phyloP scores from a whole-genome alignment of 352 stramenopile genomes.

The Globisporangium perplexum region DNA sequence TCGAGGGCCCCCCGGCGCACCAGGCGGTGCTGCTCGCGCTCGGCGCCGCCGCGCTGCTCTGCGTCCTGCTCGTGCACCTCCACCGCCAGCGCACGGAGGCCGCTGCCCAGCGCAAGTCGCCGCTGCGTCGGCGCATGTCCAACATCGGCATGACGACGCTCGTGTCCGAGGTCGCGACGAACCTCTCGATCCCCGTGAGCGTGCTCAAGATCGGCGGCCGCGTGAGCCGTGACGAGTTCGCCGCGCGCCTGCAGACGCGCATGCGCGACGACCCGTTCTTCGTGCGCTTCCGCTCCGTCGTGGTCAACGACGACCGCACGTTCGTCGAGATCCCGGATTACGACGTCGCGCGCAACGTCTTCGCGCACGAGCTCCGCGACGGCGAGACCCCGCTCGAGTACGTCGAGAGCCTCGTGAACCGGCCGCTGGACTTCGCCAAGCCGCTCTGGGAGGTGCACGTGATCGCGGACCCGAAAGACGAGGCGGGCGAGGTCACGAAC shows the following conservation, averaged over 20 bases:
- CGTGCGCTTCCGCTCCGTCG: slow-evolving; percentile 57
- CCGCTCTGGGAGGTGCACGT: slow-evolving; percentile 77
- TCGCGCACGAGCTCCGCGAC: slow-evolving; percentile 42
- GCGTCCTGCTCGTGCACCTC: slow-evolving; percentile 8
- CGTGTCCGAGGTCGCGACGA: slow-evolving; percentile 65
- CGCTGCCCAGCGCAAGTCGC: slow-evolving; percentile 18
- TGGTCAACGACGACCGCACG: slow-evolving; percentile 34
- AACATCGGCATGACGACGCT: slow-evolving; percentile 70
- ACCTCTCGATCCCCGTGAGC: slow-evolving; percentile 71
- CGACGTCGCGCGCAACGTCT: slow-evolving; percentile 46
- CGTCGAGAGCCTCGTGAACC: slow-evolving; percentile 69
- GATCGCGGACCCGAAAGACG: slow-evolving; percentile 31
- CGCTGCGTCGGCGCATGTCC: slow-evolving; percentile 47
- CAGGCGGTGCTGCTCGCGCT: slow-evolving; percentile 15
- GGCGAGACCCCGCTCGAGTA: slow-evolving; percentile 55
- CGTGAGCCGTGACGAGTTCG: slow-evolving; percentile 37
- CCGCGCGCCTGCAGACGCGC: slow-evolving; percentile 40
- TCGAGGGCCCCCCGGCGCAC: slow-evolving; percentile 12
- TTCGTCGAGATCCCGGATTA: slow-evolving; percentile 60
- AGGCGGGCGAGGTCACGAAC: slow-evolving; percentile 26
- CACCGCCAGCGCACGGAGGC: slow-evolving; percentile 1
- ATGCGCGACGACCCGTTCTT: slow-evolving; percentile 62
- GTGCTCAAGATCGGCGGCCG: slow-evolving; percentile 50
- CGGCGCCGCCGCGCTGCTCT: slow-evolving; percentile 12
- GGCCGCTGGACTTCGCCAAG: slow-evolving; percentile 53